Evolutionary conservation across 345 rosid species (phyloP), one percentile per base, ranked within the genome.

Genomic region (Arabidopsis suecica): DNA sequence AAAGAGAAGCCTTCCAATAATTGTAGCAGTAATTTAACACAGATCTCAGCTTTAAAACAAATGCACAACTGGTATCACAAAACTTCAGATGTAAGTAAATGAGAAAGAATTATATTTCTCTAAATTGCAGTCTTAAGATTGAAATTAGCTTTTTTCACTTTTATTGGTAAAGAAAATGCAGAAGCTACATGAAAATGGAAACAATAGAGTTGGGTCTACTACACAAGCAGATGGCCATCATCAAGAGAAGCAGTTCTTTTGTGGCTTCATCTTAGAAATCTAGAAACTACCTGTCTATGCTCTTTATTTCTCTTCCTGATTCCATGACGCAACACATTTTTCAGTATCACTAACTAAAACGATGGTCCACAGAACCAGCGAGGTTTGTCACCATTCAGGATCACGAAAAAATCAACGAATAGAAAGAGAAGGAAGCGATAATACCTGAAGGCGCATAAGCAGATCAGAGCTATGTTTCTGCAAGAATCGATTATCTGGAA

Each of bases 381-480:
- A 20, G 22, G 22, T 20, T 20, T 20, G 22, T 20, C 22, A 20
- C 22, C 22, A 20, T 20, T 20, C 22, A 20, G 22, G 22, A 20
- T 1, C 22, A 20, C 22, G 22, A 20, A 20, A 20, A 20, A 56
- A 18, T 44, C 71, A 73, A 68, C 50, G 37, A 44, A 16, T 3
- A 10, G 13, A 16, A 42, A 40, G 10, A 16, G 59, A 47, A 13
- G 65, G 11, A 6, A 61, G 11, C 11, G n/a, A 59, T 3, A 50
- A 20, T 38, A 89, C 94, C 97, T 95, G 96, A 58, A 88, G 74
- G 70, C 98, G 93, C 99, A 89, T 92, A 13, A 92, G 83, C 49
- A 88, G 87, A 90, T 90, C 98, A 65, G 94, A 68, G 72, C 98
- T 95, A 58, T 92, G 97, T 77, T 92, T 92, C 77, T 82, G 66